Evolutionary conservation across 1,284 basidiomycete genomes (phyloP).

Genomic region (Bjerkandera adusta): DNA sequence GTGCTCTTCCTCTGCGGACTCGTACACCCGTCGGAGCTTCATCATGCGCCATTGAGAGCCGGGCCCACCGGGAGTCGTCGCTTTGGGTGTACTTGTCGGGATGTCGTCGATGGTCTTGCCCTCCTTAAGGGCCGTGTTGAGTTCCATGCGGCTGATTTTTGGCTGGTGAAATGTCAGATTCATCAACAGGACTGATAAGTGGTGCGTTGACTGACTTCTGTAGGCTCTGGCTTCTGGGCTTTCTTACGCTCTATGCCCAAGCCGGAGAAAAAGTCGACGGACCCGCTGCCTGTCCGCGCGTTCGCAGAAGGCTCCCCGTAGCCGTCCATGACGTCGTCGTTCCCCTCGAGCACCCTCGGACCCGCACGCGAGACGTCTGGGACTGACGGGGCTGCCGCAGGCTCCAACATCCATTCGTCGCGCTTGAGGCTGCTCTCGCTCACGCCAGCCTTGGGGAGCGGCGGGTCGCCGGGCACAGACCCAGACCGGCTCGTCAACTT

Average conservation of each 20-base stretch:
- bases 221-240: constrained; percentile 52
- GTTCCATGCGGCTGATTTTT: constrained; percentile 68
- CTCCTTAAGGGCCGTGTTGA: constrained; percentile 75
- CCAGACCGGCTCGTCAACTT: constrained; percentile 61
- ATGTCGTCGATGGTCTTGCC: constrained; percentile 58
- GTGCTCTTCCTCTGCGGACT: constrained; percentile 85
- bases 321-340: constrained; percentile 64
- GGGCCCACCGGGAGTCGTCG: constrained; percentile 77
- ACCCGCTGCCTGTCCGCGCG: constrained; percentile 47
- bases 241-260: constrained; percentile 75
- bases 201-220: constrained; percentile 52
- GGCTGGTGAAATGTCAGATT: constrained; percentile 37
- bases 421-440: constrained; percentile 58
- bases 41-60: constrained; percentile 98
- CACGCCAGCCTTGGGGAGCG: constrained; percentile 41
- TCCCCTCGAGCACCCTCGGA: constrained; percentile 27
- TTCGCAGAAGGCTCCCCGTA: constrained; percentile 61
- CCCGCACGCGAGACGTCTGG: constrained; percentile 25
- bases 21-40: constrained; percentile 88
- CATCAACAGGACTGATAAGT: constrained; percentile 52
- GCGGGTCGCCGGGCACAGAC: constrained; percentile 38
- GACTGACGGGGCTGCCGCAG: constrained; percentile 28
- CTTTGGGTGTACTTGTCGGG: constrained; percentile 47
- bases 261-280: constrained; percentile 83
- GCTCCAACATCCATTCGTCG: constrained; percentile 90